These are phyloP conservation scores for Scleroderma citrinum DNA, from an alignment of 768 basidiomycete genomes.

Conservation along the genomic window DNA sequence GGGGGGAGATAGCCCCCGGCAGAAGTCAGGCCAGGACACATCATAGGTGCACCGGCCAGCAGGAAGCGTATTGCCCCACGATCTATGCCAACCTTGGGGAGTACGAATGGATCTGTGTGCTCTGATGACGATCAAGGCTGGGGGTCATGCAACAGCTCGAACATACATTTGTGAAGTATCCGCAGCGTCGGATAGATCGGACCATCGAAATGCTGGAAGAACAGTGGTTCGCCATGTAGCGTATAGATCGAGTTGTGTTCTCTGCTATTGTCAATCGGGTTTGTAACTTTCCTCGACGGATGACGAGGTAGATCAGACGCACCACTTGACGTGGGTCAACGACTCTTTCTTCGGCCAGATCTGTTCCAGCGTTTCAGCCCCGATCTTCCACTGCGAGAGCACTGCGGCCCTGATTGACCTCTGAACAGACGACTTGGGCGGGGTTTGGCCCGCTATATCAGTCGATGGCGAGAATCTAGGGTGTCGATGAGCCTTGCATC, in stretches of 20 bases:
- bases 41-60: constrained; percentile 90
- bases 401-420: constrained; percentile 77
- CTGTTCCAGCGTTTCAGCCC: constrained; percentile 75
- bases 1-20: constrained; percentile 84
- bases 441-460: constrained; percentile 86
- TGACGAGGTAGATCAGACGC: constrained; percentile 4
- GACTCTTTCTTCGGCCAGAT: constrained; percentile 99
- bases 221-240: constrained; percentile 77
- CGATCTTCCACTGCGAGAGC: constrained; percentile 78
- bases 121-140: background rate
- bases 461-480: constrained; percentile 63
- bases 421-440: constrained; percentile 91
- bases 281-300: constrained; percentile 9
- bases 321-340: constrained; percentile 90
- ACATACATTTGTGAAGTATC: constrained; percentile 86
- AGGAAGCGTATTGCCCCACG: constrained; percentile 98
- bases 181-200: constrained; percentile 86
- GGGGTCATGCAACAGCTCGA: background rate
- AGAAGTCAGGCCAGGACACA: constrained; percentile 96
- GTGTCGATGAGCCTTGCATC: constrained; percentile 8
- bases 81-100: constrained; percentile 87
- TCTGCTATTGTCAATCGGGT: constrained; percentile 52
- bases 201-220: constrained; percentile 96
- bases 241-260: constrained; percentile 94
- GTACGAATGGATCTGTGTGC: constrained; percentile 75